Evolutionary conservation across 2,329 filamentous ascomycete genomes (phyloP), one percentile per base, ranked within the genome.

Genomic region (Curvularia sp.): DNA sequence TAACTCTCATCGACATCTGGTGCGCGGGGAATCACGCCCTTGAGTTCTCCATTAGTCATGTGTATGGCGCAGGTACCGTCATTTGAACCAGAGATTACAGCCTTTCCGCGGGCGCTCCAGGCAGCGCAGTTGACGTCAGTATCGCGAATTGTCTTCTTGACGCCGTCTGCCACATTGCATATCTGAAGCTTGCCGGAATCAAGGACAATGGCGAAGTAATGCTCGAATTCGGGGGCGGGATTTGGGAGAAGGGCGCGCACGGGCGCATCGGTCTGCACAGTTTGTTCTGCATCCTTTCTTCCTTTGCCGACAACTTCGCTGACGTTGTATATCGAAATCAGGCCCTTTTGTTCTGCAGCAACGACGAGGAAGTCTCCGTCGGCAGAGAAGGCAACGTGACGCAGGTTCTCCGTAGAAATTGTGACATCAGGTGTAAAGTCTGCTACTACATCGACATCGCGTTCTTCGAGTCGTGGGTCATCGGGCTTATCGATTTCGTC

Each of bases 41-140:
- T 95, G 28, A 86, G 83, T 41, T 85, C 85, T 47, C 94, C 94
- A 67, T 92, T 86, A 0, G 90, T 91, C 7, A 91, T 92, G 85
- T 98, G 89, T 75, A 97, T 93, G 55, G 86, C 85, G 52, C 90
- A 88, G 12, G 88, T 88, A 57, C 95, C 95, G 77, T 97, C 87
- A 6, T 84, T 88, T 67, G 95, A 82, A 15, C 96, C 95, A 65
- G 92, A 93, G 44, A 96, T 89, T 43, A 99, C 82, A 74, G 98
- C 94, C 75, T 97, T 99, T 47, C 95, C 95, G 74, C 89, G 92
- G 60, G 87, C 89, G 76, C 95, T 99, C 95, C 96, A 99, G 55
- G 91, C 89, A 5, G 92, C 85, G 70, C 90, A 95, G 73, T 89
- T 93, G 28, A 96, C 93, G 48, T 90, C 88, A 28, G 85, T 82